These are phyloP conservation scores for Angomonas deanei DNA, from an alignment of 208 protist genomes.

Conservation along the genomic window DNA sequence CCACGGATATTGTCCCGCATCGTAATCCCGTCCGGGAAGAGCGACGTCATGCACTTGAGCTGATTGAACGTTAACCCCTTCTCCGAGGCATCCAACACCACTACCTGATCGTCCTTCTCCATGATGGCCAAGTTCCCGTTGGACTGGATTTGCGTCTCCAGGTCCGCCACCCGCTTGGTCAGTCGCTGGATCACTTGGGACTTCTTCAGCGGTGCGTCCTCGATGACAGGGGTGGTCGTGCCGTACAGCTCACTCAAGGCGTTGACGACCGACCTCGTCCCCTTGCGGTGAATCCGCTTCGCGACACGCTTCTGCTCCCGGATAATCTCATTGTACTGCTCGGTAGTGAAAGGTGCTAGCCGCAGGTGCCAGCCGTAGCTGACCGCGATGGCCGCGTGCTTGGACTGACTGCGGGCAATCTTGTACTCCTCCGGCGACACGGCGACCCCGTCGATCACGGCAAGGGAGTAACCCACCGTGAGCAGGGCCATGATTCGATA, in stretches of 20 bases:
- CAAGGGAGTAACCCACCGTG: slow-evolving; percentile 58
- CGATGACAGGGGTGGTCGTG: background rate
- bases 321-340: background rate
- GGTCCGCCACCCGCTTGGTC: slow-evolving; percentile 3
- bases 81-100: background rate
- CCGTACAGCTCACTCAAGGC: background rate
- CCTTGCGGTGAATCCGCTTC: background rate
- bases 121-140: background rate
- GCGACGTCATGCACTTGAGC: background rate
- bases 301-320: background rate
- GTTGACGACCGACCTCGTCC: background rate
- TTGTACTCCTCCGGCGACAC: slow-evolving; percentile 49
- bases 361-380: slow-evolving; percentile 59
- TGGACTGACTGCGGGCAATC: slow-evolving; percentile 25
- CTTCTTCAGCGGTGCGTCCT: background rate
- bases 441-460: slow-evolving; percentile 39
- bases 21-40: background rate
- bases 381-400: slow-evolving; percentile 54
- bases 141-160: background rate
- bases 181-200: slow-evolving; percentile 8
- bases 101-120: background rate
- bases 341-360: background rate
- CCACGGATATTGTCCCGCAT: background rate
- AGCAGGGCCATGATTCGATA: slow-evolving; percentile 76
- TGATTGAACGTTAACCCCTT: background rate